Conservation (phyloP, 73 alveolate species). For the Uronychia setigera region DNA sequence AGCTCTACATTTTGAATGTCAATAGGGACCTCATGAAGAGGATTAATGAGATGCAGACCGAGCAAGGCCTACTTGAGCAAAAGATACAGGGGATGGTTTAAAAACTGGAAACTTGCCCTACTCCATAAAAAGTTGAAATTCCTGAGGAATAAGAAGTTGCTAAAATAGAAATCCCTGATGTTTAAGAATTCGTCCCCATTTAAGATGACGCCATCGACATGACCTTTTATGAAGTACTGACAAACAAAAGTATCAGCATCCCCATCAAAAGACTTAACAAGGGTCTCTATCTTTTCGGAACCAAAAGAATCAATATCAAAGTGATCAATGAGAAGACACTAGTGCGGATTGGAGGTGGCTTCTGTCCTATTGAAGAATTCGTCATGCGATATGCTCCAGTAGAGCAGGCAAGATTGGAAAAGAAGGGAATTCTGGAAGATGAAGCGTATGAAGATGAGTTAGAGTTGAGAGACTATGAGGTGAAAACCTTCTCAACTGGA, state of each 20-base stretch:
- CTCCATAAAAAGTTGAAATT: background rate
- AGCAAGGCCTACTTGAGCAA: background rate
- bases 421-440: background rate
- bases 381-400: constrained; percentile 13
- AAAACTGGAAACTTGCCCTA: background rate
- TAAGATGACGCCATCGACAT: background rate
- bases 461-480: background rate
- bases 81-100: background rate
- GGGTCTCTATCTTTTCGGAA: constrained; percentile 30
- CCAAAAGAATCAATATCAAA: constrained; percentile 21
- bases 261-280: background rate
- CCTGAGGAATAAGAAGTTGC: background rate
- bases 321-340: constrained; percentile 14
- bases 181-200: background rate
- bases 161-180: no score
- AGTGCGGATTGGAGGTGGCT: constrained; percentile 63
- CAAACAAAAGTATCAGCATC: background rate
- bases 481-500: background rate
- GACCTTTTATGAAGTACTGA: background rate
- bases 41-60: background rate
- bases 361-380: constrained; percentile 43
- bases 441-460: background rate
- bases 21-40: background rate
- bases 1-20: background rate
- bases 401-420: constrained; percentile 16